A percentile compares a stretch with the other conserved stretches of the same genome.
phyloP scores from a whole-genome alignment of 768 basidiomycete genomes.

The Pleurotus tuoliensis region DNA sequence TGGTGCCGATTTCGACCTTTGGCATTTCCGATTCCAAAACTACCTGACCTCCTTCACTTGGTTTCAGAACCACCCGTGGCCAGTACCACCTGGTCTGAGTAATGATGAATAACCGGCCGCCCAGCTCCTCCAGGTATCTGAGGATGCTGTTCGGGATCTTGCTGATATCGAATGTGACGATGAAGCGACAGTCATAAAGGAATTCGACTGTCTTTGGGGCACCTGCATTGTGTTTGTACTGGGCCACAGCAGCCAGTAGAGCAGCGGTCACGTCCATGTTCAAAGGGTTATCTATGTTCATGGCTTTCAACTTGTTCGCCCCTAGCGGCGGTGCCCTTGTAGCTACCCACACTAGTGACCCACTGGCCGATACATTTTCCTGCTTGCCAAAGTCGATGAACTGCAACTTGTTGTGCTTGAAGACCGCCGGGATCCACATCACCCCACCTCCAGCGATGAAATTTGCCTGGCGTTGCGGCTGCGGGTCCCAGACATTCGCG shows the following conservation, averaged over 20 bases:
- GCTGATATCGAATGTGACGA: conserved; percentile 41
- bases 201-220: conserved; percentile 27
- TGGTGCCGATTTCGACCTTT: conserved; percentile 1
- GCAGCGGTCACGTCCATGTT: conserved; percentile 38
- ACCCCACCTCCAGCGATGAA: conserved; percentile 64
- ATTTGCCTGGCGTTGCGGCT: conserved; percentile 20
- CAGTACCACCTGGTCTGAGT: conserved; percentile 42
- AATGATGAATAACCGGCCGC: conserved; percentile 27
- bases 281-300: conserved; percentile 22
- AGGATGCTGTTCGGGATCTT: conserved; percentile 36
- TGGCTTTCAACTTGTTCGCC: conserved; percentile 24
- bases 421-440: conserved; percentile 54
- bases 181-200: conserved; percentile 66
- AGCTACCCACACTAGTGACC: conserved; percentile 55
- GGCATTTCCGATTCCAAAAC: conserved; percentile 16
- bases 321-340: conserved; percentile 49
- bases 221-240: conserved; percentile 13
- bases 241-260: conserved; percentile 14
- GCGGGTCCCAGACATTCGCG: conserved; percentile 39
- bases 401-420: conserved; percentile 21
- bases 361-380: conserved; percentile 13
- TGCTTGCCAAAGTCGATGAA: conserved; percentile 12
- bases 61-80: conserved; percentile 38
- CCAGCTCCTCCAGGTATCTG: not conserved
- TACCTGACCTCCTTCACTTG: conserved; percentile 8